A percentile compares a stretch with the other conserved stretches of the same genome.
These are phyloP conservation scores for Yamadazyma dushanensis DNA, from an alignment of 1,139 yeast genomes.

Conservation along the genomic window DNA sequence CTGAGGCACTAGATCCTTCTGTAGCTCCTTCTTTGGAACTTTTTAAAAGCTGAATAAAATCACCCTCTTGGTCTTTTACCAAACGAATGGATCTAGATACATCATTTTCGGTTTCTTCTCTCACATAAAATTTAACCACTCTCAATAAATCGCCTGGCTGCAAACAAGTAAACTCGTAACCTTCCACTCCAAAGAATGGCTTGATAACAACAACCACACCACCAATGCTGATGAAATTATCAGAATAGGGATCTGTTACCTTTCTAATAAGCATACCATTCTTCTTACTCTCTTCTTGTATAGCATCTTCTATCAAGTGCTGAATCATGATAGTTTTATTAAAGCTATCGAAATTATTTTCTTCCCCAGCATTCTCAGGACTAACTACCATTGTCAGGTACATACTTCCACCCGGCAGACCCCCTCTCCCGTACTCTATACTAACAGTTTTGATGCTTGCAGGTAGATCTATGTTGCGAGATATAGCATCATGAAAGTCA, in stretches of 20 bases:
- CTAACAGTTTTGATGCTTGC: constrained; percentile 1
- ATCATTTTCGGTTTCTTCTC: constrained; percentile 7
- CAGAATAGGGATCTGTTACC: constrained; percentile 34
- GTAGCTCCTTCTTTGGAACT: too few species aligned
- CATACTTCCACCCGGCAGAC: neutral
- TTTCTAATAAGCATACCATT: constrained; percentile 16
- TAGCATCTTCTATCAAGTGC: constrained; percentile 15
- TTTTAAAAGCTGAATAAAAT: too few species aligned
- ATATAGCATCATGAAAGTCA: constrained; percentile 3
- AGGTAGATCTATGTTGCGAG: neutral
- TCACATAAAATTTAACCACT: constrained; percentile 28
- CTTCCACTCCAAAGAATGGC: constrained; percentile 25
- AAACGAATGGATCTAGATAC: constrained; percentile 1
- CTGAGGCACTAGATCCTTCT: neutral
- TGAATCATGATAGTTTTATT: constrained; percentile 32
- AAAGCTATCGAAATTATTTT: constrained; percentile 24
- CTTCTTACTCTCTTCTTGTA: constrained; percentile 1
- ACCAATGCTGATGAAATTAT: constrained; percentile 28
- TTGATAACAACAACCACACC: constrained; percentile 38
- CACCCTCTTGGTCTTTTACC: neutral
- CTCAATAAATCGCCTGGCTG: constrained; percentile 37
- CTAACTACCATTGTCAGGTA: constrained; percentile 1
- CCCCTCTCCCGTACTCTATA: neutral
- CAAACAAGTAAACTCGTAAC: constrained; percentile 25
- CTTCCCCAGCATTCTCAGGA: constrained; percentile 2